phyloP scores from a whole-genome alignment of 495 filamentous ascomycete species.

The Hyaloscypha finlandica region DNA sequence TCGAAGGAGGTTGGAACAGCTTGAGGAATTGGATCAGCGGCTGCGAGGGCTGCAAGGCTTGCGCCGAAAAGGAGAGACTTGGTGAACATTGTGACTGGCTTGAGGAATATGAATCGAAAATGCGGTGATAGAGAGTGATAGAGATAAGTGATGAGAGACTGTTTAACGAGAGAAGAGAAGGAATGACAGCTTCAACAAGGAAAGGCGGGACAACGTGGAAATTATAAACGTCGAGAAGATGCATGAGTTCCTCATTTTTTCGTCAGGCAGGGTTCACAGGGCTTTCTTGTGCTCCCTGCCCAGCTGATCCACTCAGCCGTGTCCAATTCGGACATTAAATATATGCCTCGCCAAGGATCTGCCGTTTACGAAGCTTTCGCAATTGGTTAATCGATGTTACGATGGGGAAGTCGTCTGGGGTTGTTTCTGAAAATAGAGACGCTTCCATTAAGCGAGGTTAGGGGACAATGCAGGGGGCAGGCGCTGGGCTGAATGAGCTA shows the following conservation, averaged over 20 bases:
- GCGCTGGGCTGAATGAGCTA: background rate
- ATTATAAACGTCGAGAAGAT: background rate
- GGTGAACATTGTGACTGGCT: conserved; percentile 7
- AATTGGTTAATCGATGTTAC: too few species aligned
- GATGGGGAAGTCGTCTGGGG: background rate
- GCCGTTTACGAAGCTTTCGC: too few species aligned
- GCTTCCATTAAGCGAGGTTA: background rate
- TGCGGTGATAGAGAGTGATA: background rate
- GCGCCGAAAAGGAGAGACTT: conserved; percentile 12
- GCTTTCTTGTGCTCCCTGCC: background rate
- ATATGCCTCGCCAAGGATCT: background rate
- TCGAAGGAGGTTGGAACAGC: background rate
- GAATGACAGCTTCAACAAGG: background rate
- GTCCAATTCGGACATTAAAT: background rate
- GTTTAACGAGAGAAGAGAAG: background rate
- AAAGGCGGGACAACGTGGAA: background rate
- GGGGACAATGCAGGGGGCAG: background rate
- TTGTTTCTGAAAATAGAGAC: background rate
- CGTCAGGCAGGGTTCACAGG: background rate
- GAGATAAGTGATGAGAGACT: background rate
- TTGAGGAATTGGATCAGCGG: conserved; percentile 22
- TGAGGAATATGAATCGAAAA: background rate
- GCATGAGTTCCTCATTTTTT: background rate
- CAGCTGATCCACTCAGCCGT: background rate
- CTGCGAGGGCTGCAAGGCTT: conserved; percentile 1